These are phyloP conservation scores for Ceratocystis eucalypticola DNA, from an alignment of 2,329 filamentous ascomycete genomes.

Conservation along the genomic window DNA sequence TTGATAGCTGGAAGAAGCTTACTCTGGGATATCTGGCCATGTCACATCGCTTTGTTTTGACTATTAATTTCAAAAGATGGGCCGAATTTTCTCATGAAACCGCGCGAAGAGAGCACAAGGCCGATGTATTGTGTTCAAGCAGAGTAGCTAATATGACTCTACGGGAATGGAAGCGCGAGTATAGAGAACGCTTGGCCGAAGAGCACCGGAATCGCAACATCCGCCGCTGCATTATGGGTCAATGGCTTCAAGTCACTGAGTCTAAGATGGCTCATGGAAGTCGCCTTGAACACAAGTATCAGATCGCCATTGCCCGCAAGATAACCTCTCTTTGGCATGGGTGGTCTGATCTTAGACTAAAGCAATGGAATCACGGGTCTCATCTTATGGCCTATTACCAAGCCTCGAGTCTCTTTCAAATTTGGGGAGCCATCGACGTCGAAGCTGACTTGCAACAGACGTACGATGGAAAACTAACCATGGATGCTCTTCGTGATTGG, in stretches of 20 bases:
- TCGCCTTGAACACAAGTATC: slow-evolving; percentile 8
- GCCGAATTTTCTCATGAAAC: slow-evolving; percentile 10
- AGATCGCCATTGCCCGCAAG: slow-evolving; percentile 4
- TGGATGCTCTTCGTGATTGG: slow-evolving; percentile 15
- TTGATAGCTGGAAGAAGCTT: slow-evolving; percentile 21
- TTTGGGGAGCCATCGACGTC: slow-evolving; percentile 5
- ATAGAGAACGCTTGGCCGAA: slow-evolving; percentile 14
- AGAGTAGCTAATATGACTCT: slow-evolving; percentile 15
- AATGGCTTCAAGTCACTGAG: slow-evolving; percentile 19
- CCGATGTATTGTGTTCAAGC: slow-evolving; percentile 16
- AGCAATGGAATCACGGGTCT: slow-evolving; percentile 5
- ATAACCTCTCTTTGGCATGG: slow-evolving; percentile 5
- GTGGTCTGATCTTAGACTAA: slow-evolving; percentile 4
- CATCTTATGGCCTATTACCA: slow-evolving; percentile 7
- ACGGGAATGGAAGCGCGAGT: slow-evolving; percentile 17
- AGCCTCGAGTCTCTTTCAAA: background rate
- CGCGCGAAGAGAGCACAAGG: slow-evolving; percentile 11
- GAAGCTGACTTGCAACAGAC: slow-evolving; percentile 6
- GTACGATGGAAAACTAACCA: slow-evolving; percentile 12
- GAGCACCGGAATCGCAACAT: slow-evolving; percentile 13
- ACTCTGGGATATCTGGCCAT: slow-evolving; percentile 17
- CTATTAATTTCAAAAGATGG: slow-evolving; percentile 19
- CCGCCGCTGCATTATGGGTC: slow-evolving; percentile 5
- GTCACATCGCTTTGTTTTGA: slow-evolving; percentile 12
- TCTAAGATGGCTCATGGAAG: background rate